phyloP scores from a whole-genome alignment of 2,329 filamentous ascomycete genomes.

The Diaporthe vaccinii region DNA sequence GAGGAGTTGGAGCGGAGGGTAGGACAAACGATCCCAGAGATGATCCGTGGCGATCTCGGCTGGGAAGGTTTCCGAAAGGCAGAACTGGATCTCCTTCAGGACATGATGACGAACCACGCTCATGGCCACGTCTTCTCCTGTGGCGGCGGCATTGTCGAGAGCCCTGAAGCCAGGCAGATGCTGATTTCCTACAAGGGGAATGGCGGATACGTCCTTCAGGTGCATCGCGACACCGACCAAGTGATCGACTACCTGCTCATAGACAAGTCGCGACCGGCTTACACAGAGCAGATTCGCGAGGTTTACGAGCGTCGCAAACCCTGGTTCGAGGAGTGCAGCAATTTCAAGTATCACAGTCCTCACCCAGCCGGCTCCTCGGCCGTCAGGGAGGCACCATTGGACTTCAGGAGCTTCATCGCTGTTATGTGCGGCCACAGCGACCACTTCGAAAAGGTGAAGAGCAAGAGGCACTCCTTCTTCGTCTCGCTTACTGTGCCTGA shows the following conservation, averaged over 20 bases:
- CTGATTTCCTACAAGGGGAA: constrained; percentile 79
- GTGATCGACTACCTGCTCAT: constrained; percentile 90
- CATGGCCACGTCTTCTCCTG: constrained; percentile 89
- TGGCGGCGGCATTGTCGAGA: constrained; percentile 93
- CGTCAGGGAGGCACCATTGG: constrained; percentile 65
- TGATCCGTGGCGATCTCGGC: constrained; percentile 78
- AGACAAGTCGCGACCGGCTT: constrained; percentile 92
- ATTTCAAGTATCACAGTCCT: constrained; percentile 91
- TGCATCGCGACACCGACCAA: constrained; percentile 88
- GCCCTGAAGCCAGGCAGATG: constrained; percentile 80
- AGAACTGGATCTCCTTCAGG: constrained; percentile 81
- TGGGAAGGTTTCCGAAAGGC: constrained; percentile 91
- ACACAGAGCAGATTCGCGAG: constrained; percentile 90
- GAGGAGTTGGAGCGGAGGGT: constrained; percentile 83
- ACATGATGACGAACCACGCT: constrained; percentile 80
- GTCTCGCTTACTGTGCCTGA: constrained; percentile 89
- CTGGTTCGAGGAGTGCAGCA: constrained; percentile 94
- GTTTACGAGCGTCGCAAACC: constrained; percentile 91
- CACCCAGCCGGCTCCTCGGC: constrained; percentile 60
- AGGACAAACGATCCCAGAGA: constrained; percentile 85
- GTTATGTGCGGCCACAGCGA: constrained; percentile 74
- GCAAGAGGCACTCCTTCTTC: constrained; percentile 87
- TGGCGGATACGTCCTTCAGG: constrained; percentile 87
- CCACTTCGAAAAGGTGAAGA: constrained; percentile 69
- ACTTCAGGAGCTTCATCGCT: constrained; percentile 81